Percentiles rank a stretch among this genome's conserved stretches.
Conservation (phyloP, 805 yeast genomes). For the Pichia ethanolica region DNA sequence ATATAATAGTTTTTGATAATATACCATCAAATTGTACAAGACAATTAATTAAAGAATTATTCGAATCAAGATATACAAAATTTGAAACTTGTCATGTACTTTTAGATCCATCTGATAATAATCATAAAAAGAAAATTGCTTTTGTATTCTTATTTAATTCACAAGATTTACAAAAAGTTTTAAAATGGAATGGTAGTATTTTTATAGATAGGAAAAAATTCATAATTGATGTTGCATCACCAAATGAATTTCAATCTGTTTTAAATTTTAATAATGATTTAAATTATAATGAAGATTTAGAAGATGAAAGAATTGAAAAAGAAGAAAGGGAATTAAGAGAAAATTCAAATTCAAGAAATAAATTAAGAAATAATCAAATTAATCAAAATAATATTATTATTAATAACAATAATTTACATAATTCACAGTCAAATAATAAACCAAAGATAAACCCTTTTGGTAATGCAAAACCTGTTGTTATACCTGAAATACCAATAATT, state of each 20-base stretch:
- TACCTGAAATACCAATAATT: constrained; percentile 11
- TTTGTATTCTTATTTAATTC: constrained; percentile 50
- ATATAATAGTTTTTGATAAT: constrained; percentile 33
- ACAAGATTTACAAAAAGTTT: constrained; percentile 48
- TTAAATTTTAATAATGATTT: constrained; percentile 21
- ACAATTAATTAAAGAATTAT: constrained; percentile 48
- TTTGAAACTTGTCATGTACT: constrained; percentile 54
- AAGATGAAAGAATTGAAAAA: constrained; percentile 15
- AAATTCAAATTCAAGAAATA: not conserved
- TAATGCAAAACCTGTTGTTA: constrained; percentile 58
- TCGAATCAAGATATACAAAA: constrained; percentile 53
- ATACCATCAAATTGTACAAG: constrained; percentile 50
- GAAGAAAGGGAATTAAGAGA: not conserved
- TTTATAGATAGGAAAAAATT: constrained; percentile 31
- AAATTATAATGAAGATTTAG: constrained; percentile 23
- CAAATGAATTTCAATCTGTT: constrained; percentile 32
- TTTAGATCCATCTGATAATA: constrained; percentile 25
- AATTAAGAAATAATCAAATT: not conserved
- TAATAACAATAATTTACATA: too few relatives aligned
- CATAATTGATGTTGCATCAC: constrained; percentile 29
- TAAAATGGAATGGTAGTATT: constrained; percentile 53
- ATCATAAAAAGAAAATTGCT: constrained; percentile 45
- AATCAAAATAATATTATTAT: not conserved
- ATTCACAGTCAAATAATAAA: not conserved
- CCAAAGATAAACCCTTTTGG: constrained; percentile 64